These are phyloP conservation scores for Knufia petricola DNA, from an alignment of 2,329 filamentous ascomycete species.

Conservation along the genomic window DNA sequence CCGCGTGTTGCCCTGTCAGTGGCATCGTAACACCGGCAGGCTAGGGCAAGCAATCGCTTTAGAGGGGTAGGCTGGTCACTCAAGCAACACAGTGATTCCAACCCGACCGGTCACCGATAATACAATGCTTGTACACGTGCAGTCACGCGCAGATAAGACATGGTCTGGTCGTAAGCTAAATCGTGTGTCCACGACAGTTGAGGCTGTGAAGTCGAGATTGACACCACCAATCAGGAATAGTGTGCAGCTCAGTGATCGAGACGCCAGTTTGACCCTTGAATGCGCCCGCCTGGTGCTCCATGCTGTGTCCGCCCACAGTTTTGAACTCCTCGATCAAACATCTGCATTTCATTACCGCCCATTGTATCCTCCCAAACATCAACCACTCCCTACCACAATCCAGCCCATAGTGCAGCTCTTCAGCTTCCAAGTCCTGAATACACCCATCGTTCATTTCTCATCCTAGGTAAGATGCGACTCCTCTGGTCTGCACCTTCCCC, in stretches of 20 bases:
- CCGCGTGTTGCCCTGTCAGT: not conserved
- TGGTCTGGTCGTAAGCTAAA: not conserved
- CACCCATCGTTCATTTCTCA: conserved; percentile 5
- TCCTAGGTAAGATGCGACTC: conserved; percentile 10
- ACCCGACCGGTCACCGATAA: not conserved
- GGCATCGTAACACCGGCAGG: not conserved
- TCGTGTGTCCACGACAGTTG: conserved; percentile 5
- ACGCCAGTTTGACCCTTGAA: conserved; percentile 5
- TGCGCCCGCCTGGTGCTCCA: conserved; percentile 1
- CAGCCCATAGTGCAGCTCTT: conserved; percentile 3
- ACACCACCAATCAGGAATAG: conserved; percentile 1
- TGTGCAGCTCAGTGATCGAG: not conserved
- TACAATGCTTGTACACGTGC: not conserved
- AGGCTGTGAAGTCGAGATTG: conserved; percentile 9
- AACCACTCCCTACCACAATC: not conserved
- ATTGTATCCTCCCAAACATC: not conserved
- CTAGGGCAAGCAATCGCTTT: not conserved
- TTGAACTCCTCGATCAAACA: conserved; percentile 10
- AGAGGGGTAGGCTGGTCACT: not conserved
- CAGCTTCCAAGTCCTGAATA: conserved; percentile 1
- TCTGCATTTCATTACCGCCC: conserved; percentile 1
- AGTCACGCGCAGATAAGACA: not conserved
- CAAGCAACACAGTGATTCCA: not conserved
- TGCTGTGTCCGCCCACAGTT: conserved; percentile 9
- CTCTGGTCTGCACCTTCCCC: not conserved